A percentile compares a stretch with the other conserved stretches of the same genome.
phyloP scores from a whole-genome alignment of 2,329 filamentous ascomycete species.

The Neonectria faginata region DNA sequence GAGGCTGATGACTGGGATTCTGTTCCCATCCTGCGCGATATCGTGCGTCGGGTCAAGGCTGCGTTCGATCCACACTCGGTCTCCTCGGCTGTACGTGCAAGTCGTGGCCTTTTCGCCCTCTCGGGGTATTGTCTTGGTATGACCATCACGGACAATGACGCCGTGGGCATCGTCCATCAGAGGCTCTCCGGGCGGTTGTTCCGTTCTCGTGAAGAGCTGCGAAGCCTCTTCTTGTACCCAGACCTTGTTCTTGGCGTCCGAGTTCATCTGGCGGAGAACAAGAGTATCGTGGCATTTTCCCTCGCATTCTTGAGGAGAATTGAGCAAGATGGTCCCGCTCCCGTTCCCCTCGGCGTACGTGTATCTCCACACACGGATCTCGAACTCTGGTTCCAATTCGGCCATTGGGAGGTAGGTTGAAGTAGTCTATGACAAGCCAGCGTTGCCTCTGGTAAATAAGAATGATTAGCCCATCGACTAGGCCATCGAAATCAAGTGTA shows the following conservation, averaged over 20 bases:
- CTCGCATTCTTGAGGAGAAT: conserved; percentile 27
- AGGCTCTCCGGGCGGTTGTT: conserved; percentile 1
- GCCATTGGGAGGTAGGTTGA: conserved; percentile 19
- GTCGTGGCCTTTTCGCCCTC: conserved; percentile 14
- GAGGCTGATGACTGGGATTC: conserved; percentile 35
- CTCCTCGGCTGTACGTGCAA: conserved; percentile 29
- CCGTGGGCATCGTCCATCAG: conserved; percentile 35
- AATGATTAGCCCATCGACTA: not conserved
- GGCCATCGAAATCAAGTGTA: not conserved
- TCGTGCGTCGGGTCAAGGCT: conserved; percentile 20
- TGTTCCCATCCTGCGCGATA: conserved; percentile 17
- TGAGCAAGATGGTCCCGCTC: conserved; percentile 24
- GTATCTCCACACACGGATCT: conserved; percentile 33
- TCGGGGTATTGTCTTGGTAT: conserved; percentile 19
- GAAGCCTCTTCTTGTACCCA: conserved; percentile 27
- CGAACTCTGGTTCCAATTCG: conserved; percentile 30
- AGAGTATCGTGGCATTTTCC: conserved; percentile 14
- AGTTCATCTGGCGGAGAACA: conserved; percentile 34
- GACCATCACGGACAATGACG: conserved; percentile 33
- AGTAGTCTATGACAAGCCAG: not conserved
- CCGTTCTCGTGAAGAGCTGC: conserved; percentile 20
- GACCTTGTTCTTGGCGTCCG: conserved; percentile 31
- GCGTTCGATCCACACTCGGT: conserved; percentile 34
- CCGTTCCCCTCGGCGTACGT: conserved; percentile 23
- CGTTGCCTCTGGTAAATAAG: not conserved